Evolutionary conservation across 805 yeast genomes (phyloP).

Genomic region (Cyberlindnera petersonii): DNA sequence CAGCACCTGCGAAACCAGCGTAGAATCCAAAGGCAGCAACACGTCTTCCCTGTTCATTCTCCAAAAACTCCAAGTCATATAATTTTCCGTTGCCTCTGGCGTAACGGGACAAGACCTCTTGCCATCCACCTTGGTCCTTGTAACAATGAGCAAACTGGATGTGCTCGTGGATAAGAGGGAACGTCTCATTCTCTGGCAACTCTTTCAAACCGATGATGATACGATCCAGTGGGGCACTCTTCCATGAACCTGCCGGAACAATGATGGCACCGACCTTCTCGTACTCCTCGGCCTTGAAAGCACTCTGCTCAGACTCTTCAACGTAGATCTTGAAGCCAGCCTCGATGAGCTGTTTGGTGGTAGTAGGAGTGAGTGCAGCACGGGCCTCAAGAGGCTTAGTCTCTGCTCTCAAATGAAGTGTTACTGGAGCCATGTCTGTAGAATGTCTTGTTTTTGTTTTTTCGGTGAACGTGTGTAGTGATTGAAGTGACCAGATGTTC

Average conservation of each 20-base stretch:
- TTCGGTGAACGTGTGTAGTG: no score
- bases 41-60: constrained; percentile 93
- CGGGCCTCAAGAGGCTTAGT: constrained; percentile 96
- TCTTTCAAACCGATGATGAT: constrained; percentile 93
- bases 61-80: constrained; percentile 92
- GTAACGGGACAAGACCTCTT: constrained; percentile 82
- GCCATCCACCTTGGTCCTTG: constrained; percentile 97
- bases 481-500: no score
- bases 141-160: constrained; percentile 99
- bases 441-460: no score
- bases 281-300: constrained; percentile 74
- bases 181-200: constrained; percentile 81
- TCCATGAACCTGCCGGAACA: constrained; percentile 95
- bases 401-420: constrained; percentile 91
- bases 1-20: constrained; percentile 99
- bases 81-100: constrained; percentile 87
- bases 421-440: constrained; percentile 39
- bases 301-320: constrained; percentile 82
- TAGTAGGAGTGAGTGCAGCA: constrained; percentile 92
- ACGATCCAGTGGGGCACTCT: constrained; percentile 82
- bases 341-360: constrained; percentile 75
- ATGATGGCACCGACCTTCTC: constrained; percentile 76
- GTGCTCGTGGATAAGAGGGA: constrained; percentile 94
- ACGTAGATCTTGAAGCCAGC: constrained; percentile 89
- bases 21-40: constrained; percentile 99